A percentile compares a stretch with the other conserved stretches of the same genome.
phyloP scores from a whole-genome alignment of 768 basidiomycete species.

The Gymnopilus junonius region DNA sequence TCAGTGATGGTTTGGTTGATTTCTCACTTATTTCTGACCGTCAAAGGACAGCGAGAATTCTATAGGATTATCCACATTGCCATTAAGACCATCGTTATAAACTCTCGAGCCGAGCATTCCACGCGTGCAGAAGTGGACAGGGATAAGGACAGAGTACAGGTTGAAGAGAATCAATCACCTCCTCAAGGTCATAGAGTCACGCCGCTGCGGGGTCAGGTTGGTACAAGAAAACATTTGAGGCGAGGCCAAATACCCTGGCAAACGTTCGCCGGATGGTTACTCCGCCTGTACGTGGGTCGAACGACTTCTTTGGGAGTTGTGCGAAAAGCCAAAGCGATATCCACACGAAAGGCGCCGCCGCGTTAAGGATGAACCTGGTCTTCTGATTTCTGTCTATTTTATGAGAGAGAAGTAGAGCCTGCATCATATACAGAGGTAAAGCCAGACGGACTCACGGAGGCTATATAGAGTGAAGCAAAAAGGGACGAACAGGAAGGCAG shows the following conservation, averaged over 20 bases:
- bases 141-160: too few relatives aligned
- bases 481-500: not conserved
- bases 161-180: too few relatives aligned
- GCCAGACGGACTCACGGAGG: not conserved
- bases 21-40: too few relatives aligned
- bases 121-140: too few relatives aligned
- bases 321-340: not conserved
- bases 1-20: too few relatives aligned
- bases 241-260: not conserved
- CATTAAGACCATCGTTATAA: too few relatives aligned
- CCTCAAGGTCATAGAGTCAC: too few relatives aligned
- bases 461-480: not conserved
- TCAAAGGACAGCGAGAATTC: too few relatives aligned
- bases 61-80: too few relatives aligned
- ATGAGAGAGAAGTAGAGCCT: not conserved
- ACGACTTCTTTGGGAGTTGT: not conserved
- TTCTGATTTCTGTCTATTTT: not conserved
- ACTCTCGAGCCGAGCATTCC: too few relatives aligned
- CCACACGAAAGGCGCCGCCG: not conserved
- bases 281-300: not conserved
- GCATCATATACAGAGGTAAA: not conserved
- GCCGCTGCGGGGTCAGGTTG: not conserved
- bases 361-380: not conserved
- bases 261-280: not conserved
- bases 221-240: not conserved